These are phyloP conservation scores for Phialocephala subalpina DNA, from an alignment of 2,329 filamentous ascomycete species.

Conservation along the genomic window DNA sequence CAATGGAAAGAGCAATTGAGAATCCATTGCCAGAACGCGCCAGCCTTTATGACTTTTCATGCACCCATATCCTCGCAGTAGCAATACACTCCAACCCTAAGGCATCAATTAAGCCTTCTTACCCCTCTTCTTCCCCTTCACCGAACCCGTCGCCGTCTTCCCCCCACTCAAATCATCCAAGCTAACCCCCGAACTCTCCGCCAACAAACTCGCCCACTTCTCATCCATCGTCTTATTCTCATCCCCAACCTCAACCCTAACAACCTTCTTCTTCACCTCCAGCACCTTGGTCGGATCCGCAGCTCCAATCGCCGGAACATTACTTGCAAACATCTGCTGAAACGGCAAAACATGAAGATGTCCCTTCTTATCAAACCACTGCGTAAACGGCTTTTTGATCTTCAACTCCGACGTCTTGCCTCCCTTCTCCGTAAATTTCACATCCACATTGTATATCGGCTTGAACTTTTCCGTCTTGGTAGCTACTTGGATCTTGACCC, in stretches of 20 bases:
- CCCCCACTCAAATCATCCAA: slow-evolving; percentile 24
- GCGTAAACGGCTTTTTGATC: slow-evolving; percentile 71
- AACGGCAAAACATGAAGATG: slow-evolving; percentile 79
- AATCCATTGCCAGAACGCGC: slow-evolving; percentile 12
- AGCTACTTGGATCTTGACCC: slow-evolving; percentile 77
- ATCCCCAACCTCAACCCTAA: slow-evolving; percentile 25
- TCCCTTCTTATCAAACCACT: slow-evolving; percentile 79
- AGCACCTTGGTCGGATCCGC: slow-evolving; percentile 68
- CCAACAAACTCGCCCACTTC: slow-evolving; percentile 42
- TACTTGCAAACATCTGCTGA: slow-evolving; percentile 78
- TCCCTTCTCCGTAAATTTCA: slow-evolving; percentile 46
- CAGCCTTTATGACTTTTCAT: slow-evolving; percentile 15
- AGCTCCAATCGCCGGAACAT: slow-evolving; percentile 70
- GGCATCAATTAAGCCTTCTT: slow-evolving; percentile 38
- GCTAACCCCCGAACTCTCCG: slow-evolving; percentile 39
- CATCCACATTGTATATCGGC: slow-evolving; percentile 79
- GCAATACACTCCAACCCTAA: background rate
- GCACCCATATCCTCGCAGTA: background rate
- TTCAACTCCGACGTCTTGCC: slow-evolving; percentile 20
- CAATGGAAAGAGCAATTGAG: background rate
- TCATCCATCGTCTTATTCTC: slow-evolving; percentile 40
- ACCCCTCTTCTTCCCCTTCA: slow-evolving; percentile 38
- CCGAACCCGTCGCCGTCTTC: slow-evolving; percentile 20
- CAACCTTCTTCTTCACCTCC: slow-evolving; percentile 38
- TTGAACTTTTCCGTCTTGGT: slow-evolving; percentile 80